A percentile compares a stretch with the other conserved stretches of the same genome.
phyloP scores from a whole-genome alignment of 257 asterid species.

The Solanum appendiculatum region DNA sequence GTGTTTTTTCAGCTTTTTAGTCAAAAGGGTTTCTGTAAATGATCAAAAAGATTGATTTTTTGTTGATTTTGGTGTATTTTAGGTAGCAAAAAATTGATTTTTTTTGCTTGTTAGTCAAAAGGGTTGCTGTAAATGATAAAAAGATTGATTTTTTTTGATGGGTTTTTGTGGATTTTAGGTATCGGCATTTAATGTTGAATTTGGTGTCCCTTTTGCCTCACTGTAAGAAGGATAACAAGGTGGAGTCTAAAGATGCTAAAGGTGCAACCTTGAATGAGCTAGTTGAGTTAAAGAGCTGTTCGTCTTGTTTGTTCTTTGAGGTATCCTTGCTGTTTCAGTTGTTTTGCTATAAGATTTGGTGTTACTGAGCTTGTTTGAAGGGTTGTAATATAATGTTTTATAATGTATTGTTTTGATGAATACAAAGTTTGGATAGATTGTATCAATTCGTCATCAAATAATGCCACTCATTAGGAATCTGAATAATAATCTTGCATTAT shows the following conservation, averaged over 20 bases:
- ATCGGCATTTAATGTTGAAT: constrained; percentile 92
- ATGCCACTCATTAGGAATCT: no score
- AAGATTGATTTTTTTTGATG: background rate
- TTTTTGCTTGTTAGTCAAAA: background rate
- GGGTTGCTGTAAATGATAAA: background rate
- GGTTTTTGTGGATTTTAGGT: constrained; percentile 38
- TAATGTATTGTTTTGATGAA: no score
- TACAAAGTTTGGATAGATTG: no score
- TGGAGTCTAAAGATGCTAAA: constrained; percentile 84
- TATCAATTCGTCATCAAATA: no score
- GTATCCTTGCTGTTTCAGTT: background rate
- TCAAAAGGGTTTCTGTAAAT: background rate
- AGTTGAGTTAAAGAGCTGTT: constrained; percentile 83
- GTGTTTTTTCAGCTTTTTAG: background rate
- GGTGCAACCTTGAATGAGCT: constrained; percentile 89
- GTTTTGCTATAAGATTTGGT: background rate
- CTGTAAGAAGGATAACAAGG: constrained; percentile 86
- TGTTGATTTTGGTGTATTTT: background rate
- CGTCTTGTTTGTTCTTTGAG: constrained; percentile 88
- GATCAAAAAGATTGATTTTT: background rate
- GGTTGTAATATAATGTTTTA: no score
- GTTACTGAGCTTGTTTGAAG: background rate
- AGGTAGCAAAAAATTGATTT: constrained; percentile 37
- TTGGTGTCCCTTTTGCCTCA: constrained; percentile 83
- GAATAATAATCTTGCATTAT: no score